Evolutionary conservation across 2,329 filamentous ascomycete species (phyloP).

Genomic region (Tricladium varicosporioides): DNA sequence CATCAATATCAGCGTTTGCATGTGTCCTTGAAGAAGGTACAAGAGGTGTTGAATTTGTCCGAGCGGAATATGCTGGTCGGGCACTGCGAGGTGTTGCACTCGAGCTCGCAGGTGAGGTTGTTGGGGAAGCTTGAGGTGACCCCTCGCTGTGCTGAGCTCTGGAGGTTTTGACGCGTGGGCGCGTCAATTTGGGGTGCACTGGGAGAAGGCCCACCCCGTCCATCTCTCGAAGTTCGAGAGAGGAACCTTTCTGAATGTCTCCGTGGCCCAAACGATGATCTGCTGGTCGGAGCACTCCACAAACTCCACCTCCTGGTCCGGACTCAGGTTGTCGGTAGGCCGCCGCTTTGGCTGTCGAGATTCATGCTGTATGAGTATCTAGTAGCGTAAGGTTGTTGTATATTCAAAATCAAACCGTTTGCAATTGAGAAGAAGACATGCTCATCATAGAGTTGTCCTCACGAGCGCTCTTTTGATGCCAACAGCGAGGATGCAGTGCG

Average conservation of each 20-base stretch:
- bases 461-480: no score
- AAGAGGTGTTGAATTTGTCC: slow-evolving; percentile 21
- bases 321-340: neutral
- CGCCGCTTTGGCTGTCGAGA: neutral
- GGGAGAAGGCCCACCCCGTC: slow-evolving; percentile 18
- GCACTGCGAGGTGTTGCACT: slow-evolving; percentile 17
- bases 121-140: neutral
- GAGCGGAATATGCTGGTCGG: slow-evolving; percentile 9
- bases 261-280: neutral
- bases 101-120: slow-evolving; percentile 10
- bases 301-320: neutral
- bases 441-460: neutral
- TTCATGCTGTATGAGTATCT: neutral
- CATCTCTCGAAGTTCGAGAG: slow-evolving; percentile 3
- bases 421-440: neutral
- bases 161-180: slow-evolving; percentile 4
- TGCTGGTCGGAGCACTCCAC: neutral
- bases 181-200: slow-evolving; percentile 11
- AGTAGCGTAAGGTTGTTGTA: neutral
- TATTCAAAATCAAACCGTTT: neutral
- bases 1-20: slow-evolving; percentile 16
- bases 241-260: neutral
- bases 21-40: slow-evolving; percentile 13
- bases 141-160: no score
- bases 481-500: no score